Evolutionary conservation across 176 grass and related monocot genomes (phyloP), one percentile per base, ranked within the genome.

Genomic region (Tillandsia leiboldiana): DNA sequence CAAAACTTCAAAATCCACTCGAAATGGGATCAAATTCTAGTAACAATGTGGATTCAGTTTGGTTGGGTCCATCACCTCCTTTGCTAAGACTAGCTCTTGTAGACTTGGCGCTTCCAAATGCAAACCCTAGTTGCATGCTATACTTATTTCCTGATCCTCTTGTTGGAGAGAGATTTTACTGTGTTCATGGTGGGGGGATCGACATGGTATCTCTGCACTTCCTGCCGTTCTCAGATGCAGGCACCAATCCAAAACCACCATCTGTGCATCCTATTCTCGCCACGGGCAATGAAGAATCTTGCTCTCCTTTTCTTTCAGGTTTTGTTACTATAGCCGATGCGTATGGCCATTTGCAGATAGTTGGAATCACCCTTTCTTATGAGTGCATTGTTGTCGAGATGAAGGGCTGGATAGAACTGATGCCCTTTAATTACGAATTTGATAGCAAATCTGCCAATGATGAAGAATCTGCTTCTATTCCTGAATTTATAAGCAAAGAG

Each of bases 181-280:
- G 94, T 81, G 83, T 88, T 48, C 94, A 97, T 89, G 84, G 86
- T 77, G 89, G 94, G 64, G 94, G 94, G 24, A 87, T 91, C 69
- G 94, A 97, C 68, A 84, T 87, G 56, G 63, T 93, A 53, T 75
- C 82, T 2, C 63, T 97, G 63, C 84, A 90, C 61, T 97, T 97
- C 61, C 77, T 97, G 28, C 94, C 89, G 47, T 97, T 93, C 73
- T 87, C 89, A 53, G 81, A 81, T 50, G 82, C 79, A 11, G 81
- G 87, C 61, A 83, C 84, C 75, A 79, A 82, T 67, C 79, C 73
- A 50, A 92, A 84, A 28, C 86, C 89, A 69, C 94, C 94, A 56
- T 87, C 86, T 1, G 84, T 97, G 29, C 82, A 87, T 77, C 89
- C 89, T 85, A 53, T 97, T 47, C 82, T 97, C 62, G 83, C 72